A percentile compares a stretch with the other conserved stretches of the same genome.
Conservation (phyloP, 2,329 filamentous ascomycete genomes). For the Chlorencoelia australis region DNA sequence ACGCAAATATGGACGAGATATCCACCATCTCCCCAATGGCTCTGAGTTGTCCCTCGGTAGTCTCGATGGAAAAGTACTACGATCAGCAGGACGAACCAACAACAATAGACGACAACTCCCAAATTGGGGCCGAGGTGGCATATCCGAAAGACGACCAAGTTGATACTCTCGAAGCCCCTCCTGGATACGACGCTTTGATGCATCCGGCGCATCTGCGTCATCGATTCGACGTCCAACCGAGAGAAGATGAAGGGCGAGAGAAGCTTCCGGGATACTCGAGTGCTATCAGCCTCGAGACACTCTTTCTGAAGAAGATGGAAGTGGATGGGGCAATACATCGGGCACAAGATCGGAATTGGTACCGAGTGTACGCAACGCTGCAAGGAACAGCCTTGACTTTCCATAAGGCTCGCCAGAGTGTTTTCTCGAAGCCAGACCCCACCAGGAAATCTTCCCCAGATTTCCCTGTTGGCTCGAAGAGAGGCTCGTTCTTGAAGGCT, state of each 20-base stretch:
- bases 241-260: conserved; percentile 34
- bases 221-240: conserved; percentile 25
- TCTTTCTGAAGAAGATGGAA: conserved; percentile 56
- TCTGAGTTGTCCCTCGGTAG: neutral
- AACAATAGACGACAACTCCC: neutral
- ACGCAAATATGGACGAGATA: conserved; percentile 6
- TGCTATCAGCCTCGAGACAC: conserved; percentile 43
- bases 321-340: conserved; percentile 54
- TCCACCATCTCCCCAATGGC: neutral
- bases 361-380: conserved; percentile 50
- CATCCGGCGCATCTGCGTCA: conserved; percentile 9
- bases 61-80: conserved; percentile 4
- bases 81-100: conserved; percentile 2
- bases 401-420: conserved; percentile 51
- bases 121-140: neutral
- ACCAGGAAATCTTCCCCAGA: conserved; percentile 40
- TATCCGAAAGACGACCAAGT: neutral
- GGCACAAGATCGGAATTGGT: conserved; percentile 54
- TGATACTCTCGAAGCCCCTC: conserved; percentile 11
- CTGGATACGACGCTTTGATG: conserved; percentile 15
- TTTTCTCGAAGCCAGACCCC: conserved; percentile 37
- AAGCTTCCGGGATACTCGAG: conserved; percentile 46
- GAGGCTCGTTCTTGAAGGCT: conserved; percentile 48
- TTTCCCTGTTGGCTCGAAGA: conserved; percentile 41
- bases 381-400: conserved; percentile 60